Base-by-base conservation (phyloP, 2,329 filamentous ascomycete genomes). In the Bipolaris oryzae region DNA sequence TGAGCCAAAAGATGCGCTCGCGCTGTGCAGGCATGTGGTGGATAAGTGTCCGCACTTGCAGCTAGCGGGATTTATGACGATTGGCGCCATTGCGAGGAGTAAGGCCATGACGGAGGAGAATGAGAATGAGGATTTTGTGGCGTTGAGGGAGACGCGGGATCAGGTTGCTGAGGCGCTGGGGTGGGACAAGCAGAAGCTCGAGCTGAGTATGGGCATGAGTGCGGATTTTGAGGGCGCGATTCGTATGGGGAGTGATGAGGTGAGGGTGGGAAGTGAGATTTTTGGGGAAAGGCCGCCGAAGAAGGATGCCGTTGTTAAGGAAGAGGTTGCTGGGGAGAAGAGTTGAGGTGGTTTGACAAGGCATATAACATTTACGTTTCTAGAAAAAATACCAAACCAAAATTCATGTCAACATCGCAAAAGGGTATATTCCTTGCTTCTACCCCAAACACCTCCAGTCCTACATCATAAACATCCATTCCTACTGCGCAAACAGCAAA, bases 151-250 rank as follows among this genome's bases (percentile, higher is more conserved):
- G 69, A 88, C 90, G 73, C 81, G 91, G 53, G 90, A 96, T 74
- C 76, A 85, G 13, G 86, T 97, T 2, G 85, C 82, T 2, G 71
- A 78, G 70, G 88, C 87, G 64, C 70, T 93, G 49, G 85, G 81
- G 0, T 65, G 86, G 38, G 73, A 80, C 15, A 74, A 81, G 15
- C 77, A 80, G n/a, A 82, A 83, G 58, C 74, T 97, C 68, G 92
- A 97, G 80, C 76, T 98, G 77, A 97, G 93, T 77, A 99, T 99
- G 94, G 94, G 94, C 6, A 99, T 99, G 95, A 97, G 92, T 74
- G 87, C 91, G 71, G 95, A 99, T 76, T 99, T 94, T 75, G 93
- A 96, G 80, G 90, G 89, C 7, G 95, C 95, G 0, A 88, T 98
- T 70, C 78, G 77, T 11, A 80, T 92, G 80, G 95, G 95, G 0